phyloP scores from a whole-genome alignment of 1,139 yeast species.

The Suhomyces atakaporum region DNA sequence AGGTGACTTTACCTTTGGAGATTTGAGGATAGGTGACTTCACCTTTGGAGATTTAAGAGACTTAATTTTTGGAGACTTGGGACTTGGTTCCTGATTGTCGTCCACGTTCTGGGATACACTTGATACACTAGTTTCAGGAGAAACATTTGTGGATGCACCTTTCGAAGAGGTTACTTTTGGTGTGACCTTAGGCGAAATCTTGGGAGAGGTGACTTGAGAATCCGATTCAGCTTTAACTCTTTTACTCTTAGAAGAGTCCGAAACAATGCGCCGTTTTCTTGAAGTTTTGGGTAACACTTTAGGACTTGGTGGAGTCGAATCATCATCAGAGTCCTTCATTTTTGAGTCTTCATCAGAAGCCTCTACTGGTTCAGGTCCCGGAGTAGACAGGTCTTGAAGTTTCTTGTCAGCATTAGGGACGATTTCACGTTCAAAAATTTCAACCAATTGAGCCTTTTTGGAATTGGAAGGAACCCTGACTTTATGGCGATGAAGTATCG shows the following conservation, averaged over 20 bases:
- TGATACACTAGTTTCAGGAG: neutral
- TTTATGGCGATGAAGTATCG: slow-evolving; percentile 58
- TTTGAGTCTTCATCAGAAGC: slow-evolving; percentile 1
- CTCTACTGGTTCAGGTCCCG: neutral
- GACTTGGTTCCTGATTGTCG: neutral
- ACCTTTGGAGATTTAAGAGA: slow-evolving; percentile 1
- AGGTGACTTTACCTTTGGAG: slow-evolving; percentile 5
- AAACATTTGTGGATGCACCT: no score
- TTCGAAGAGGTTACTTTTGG: neutral
- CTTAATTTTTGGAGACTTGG: slow-evolving; percentile 1
- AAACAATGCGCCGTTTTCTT: slow-evolving; percentile 18
- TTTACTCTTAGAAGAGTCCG: slow-evolving; percentile 14
- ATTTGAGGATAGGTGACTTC: slow-evolving; percentile 2
- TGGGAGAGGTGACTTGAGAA: neutral
- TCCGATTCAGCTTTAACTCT: slow-evolving; percentile 29
- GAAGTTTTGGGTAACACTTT: slow-evolving; percentile 13
- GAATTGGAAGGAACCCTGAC: slow-evolving; percentile 59
- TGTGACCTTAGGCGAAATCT: neutral
- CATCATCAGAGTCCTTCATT: slow-evolving; percentile 8
- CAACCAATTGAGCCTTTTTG: slow-evolving; percentile 61
- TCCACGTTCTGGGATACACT: neutral
- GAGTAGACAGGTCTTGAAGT: slow-evolving; percentile 2
- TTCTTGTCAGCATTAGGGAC: slow-evolving; percentile 6
- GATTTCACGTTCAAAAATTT: slow-evolving; percentile 24
- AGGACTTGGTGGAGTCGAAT: slow-evolving; percentile 13